Base-by-base conservation (phyloP, 352 stramenopile genomes). In the Lagenidium giganteum region DNA sequence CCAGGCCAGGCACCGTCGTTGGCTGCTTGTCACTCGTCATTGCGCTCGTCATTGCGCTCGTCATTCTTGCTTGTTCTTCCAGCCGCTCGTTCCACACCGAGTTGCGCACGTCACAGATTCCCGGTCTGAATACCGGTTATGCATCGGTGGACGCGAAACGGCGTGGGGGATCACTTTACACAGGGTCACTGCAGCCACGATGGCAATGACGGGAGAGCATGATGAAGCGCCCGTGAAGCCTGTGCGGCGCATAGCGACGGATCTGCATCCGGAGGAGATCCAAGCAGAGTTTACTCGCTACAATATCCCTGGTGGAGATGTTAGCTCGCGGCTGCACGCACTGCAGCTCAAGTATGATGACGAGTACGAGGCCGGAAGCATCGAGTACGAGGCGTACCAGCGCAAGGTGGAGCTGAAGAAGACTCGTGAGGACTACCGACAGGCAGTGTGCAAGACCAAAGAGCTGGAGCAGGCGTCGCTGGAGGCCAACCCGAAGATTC, bases 271-370 rank as follows among this genome's bases (percentile, higher is more conserved):
- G 0, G 76, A 88, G 13, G 76, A 88, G 23, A 40, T 83, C 13
- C 72, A 82, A 31, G 64, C 53, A 13, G 76, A 88, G 75, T 83
- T 75, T 37, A 31, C 46, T 27, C 62, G 66, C 17, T 86, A 88
- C 23, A 54, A 54, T 8, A 81, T 88, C 34, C 57, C 59, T 2
- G 29, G 41, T 2, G 68, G 59, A n/a, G 76, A 88, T 39, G 24
- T 61, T 11, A 53, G 53, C 11, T 48, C 57, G 22, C 74, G 72
- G 11, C 53, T 83, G 32, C 25, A 47, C 24, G 50, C 64, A 12
- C 57, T 88, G 17, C 76, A 88, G 44, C 57, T 63, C 14, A 67
- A 52, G 37, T 88, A 85, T 48, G 67, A 84, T 31, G 66, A 84
- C 24, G 76, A 88, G 46, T 86, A 72, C 30, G 65, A 80, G 4